Base-by-base conservation (phyloP, 176 grass and related monocot genomes). In the Carex kokanica region DNA sequence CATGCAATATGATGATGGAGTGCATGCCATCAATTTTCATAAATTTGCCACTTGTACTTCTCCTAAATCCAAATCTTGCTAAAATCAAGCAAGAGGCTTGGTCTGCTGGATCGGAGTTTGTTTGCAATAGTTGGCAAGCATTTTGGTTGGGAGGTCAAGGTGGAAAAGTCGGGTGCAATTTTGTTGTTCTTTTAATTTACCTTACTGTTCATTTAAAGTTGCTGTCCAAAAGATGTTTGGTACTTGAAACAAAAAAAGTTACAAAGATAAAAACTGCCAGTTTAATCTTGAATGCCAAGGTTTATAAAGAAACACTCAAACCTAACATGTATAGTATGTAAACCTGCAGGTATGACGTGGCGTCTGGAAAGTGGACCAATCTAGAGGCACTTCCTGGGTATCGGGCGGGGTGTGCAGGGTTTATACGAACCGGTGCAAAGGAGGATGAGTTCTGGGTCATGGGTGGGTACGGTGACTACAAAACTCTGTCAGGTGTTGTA, bases 361-460 rank as follows among this genome's bases (percentile, higher is more conserved):
- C 68, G 6, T 57, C 87, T 7, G 71, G 83, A 13, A 74, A 87
- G 23, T 97, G 94, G 94, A 81, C 53, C 41, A 64, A 80, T 71
- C 52, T 79, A 57, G 78, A 88, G 24, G 24, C 80, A 49, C 89
- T 97, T 81, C 94, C 90, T 18, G 85, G 87, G 73, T 86, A 90
- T 53, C 87, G 94, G 41, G 92, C 92, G 0, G 94, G 92, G 17
- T 97, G 94, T 60, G 85, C 84, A 32, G 94, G 94, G 23, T 94
- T 97, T 43, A 65, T 92, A 40, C 8, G 83, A 69, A n/a, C 75
- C 6, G 32, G 64, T 87, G 32, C 80, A 78, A 52, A 85, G 60
- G 94, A 93, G 73, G 88, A 94, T 40, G 94, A 94, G 59, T 92
- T 97, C 79, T 97, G 94, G 94, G 94, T 97, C 81, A 97, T 97